These are phyloP conservation scores for Rutstroemia sp. DNA, from an alignment of 2,329 filamentous ascomycete genomes.

Conservation along the genomic window DNA sequence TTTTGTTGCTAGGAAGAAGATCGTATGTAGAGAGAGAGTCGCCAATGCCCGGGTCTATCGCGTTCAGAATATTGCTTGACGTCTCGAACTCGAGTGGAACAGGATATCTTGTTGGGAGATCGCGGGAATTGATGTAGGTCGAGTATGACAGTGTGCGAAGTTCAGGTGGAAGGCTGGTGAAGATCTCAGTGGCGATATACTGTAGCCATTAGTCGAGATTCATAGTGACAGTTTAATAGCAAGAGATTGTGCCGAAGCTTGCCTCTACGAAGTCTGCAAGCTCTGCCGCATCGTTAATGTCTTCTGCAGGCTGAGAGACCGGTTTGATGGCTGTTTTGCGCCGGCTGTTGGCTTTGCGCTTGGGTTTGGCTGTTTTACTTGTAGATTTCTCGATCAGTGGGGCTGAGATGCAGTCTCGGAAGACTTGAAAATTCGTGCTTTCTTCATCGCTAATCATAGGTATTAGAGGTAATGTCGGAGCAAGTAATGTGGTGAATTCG, in stretches of 20 bases:
- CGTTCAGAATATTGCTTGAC: constrained; percentile 37
- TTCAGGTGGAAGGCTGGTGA: constrained; percentile 52
- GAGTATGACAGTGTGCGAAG: constrained; percentile 57
- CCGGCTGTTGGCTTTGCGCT: constrained; percentile 33
- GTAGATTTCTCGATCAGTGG: constrained; percentile 57
- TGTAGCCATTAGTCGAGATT: constrained; percentile 29
- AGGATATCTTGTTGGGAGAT: constrained; percentile 48
- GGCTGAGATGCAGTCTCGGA: constrained; percentile 67
- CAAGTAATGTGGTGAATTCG: background rate
- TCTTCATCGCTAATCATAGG: constrained; percentile 23
- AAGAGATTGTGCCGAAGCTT: background rate
- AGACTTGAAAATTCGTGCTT: constrained; percentile 55
- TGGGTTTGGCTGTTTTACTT: constrained; percentile 33
- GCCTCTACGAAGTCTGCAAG: constrained; percentile 63
- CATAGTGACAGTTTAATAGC: background rate
- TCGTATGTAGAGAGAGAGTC: constrained; percentile 64
- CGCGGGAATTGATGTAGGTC: constrained; percentile 39
- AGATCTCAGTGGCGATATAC: constrained; percentile 66
- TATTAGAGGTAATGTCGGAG: background rate
- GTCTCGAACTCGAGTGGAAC: constrained; percentile 42
- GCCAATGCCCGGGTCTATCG: constrained; percentile 47
- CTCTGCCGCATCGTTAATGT: constrained; percentile 43
- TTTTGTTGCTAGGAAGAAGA: constrained; percentile 42
- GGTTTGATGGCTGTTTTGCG: constrained; percentile 21
- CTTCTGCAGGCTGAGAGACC: constrained; percentile 4